Percentiles rank a stretch among this genome's conserved stretches.
Evolutionary conservation across 2,329 filamentous ascomycete species (phyloP).

Genomic region (Clarireedia monteithiana): DNA sequence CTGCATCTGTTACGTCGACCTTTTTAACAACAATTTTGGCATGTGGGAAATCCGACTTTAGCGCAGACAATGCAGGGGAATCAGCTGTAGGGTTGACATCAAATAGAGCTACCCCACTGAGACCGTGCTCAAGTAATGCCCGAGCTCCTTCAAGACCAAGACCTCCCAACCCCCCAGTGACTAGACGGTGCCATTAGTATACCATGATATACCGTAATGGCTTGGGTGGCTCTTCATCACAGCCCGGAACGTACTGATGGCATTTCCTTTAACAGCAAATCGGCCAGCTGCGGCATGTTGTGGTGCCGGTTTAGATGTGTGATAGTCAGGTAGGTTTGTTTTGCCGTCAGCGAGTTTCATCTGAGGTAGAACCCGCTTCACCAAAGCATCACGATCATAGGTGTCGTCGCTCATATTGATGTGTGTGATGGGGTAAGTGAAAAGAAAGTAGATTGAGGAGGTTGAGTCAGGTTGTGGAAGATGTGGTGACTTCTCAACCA

Average conservation of each 20-base stretch:
- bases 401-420: not conserved
- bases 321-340: not conserved
- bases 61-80: constrained; percentile 34
- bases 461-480: not conserved
- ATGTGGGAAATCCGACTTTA: constrained; percentile 47
- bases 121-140: constrained; percentile 62
- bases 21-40: constrained; percentile 41
- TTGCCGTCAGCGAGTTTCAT: constrained; percentile 3
- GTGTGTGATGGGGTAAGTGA: not conserved
- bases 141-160: constrained; percentile 49
- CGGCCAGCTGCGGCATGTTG: not conserved
- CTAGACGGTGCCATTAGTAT: constrained; percentile 5
- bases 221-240: too few relatives aligned
- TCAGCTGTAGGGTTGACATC: constrained; percentile 42
- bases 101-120: constrained; percentile 50
- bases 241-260: not conserved
- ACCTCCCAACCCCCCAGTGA: constrained; percentile 61
- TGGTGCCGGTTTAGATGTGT: not conserved
- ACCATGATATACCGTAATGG: too few relatives aligned
- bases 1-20: constrained; percentile 53
- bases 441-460: not conserved
- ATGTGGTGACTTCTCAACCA: too few relatives aligned
- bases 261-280: constrained; percentile 7
- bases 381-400: constrained; percentile 1
- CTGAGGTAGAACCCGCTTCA: constrained; percentile 3